Conservation (phyloP, 441 rosid species). For the Aquilaria agallochum region DNA sequence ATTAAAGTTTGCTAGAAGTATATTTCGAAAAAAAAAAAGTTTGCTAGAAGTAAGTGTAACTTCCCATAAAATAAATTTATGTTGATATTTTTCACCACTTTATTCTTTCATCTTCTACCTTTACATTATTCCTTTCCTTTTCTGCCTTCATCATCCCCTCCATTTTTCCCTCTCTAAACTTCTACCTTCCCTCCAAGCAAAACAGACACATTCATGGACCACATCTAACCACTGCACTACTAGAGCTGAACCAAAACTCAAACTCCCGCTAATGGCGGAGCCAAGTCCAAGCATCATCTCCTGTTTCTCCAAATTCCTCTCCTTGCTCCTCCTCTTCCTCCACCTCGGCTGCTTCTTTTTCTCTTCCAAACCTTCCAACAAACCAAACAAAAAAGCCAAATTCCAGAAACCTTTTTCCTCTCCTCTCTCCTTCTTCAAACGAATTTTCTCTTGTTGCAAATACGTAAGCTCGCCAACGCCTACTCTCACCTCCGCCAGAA, state of each 20-base stretch:
- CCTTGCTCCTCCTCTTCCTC: constrained; percentile 46
- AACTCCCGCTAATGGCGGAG: constrained; percentile 27
- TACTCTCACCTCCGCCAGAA: constrained; percentile 46
- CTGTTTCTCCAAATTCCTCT: constrained; percentile 34
- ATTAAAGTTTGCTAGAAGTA: too few relatives aligned
- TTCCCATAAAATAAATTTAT: too few relatives aligned
- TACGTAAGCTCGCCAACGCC: constrained; percentile 14
- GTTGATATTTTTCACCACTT: constrained; percentile 15
- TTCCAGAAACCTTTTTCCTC: constrained; percentile 46
- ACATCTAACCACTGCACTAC: too few relatives aligned
- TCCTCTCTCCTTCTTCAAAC: constrained; percentile 61
- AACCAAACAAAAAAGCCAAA: constrained; percentile 37
- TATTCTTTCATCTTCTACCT: constrained; percentile 34
- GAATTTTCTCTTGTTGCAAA: constrained; percentile 29
- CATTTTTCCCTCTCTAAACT: constrained; percentile 9
- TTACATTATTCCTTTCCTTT: constrained; percentile 17
- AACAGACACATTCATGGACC: too few relatives aligned
- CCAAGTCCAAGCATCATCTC: constrained; percentile 11
- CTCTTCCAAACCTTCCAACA: constrained; percentile 16
- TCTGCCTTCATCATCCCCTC: constrained; percentile 27
- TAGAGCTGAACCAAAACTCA: too few relatives aligned
- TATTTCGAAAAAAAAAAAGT: too few relatives aligned
- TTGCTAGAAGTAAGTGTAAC: too few relatives aligned
- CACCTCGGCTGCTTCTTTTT: constrained; percentile 62
- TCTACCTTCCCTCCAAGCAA: not conserved